Evolutionary conservation across 176 grass and related monocot genomes (phyloP), one percentile per base, ranked within the genome.

Genomic region (Carex pumila): DNA sequence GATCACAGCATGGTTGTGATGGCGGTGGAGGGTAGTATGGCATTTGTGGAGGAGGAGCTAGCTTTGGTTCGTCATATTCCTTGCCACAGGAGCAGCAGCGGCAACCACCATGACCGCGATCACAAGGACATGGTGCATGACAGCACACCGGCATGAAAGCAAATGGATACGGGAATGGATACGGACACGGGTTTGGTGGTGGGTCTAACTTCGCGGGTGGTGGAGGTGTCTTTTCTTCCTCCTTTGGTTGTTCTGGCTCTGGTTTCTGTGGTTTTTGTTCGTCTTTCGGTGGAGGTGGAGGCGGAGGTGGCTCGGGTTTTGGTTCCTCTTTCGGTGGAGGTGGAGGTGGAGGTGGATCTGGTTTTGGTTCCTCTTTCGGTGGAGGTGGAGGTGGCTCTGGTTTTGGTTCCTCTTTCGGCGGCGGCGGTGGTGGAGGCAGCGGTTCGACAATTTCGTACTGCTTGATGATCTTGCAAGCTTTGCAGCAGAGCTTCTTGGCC

Each of bases 381-480:
- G 87, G 62, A 0, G 87, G 66, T 0, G 79, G 70, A 1, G 19
- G 39, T 0, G 18, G 25, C 0, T 79, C 86, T 0, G 87, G 78
- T 0, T 72, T 61, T 0, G 87, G 32, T 13, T 85, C 83, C 7
- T 73, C 52, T 30, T 12, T 25, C n/a, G 85, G 88, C 3, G 86
- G 85, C 30, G 85, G 88, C 4, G 86, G 85, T 6, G 88, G 83
- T 0, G 91, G 81, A 0, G 89, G 92, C 3, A 85, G 72, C 0
- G 69, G 82, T 77, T 89, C 83, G 0, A 92, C 80, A 87, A 97
- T 90, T 81, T 97, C 89, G 82, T 94, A 94, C 55, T 97, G 86
- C 82, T 94, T 94, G 86, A 97, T 97, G 82, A 97, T 88, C 88
- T 94, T 97, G 86, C 94, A 94, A 10, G 91, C 91, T 75, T 94